phyloP scores from a whole-genome alignment of 352 stramenopile species.

The Achlya hypogyna region DNA sequence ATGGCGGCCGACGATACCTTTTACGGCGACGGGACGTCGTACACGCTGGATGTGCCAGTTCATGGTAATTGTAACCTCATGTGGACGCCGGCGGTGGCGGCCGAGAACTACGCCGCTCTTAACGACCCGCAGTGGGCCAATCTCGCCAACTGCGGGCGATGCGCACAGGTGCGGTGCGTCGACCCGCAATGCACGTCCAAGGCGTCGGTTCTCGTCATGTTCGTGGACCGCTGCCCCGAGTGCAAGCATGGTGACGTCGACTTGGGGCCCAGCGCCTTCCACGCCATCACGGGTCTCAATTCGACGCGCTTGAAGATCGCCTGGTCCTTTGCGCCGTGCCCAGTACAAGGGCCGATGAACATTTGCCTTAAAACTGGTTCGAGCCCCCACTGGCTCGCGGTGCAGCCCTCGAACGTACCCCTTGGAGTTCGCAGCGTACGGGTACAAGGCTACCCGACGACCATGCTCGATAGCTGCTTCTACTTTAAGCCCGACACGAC shows the following conservation, averaged over 20 bases:
- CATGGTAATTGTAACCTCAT: slow-evolving; percentile 35
- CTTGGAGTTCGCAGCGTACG: slow-evolving; percentile 39
- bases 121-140: slow-evolving; percentile 28
- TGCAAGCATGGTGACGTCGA: slow-evolving; percentile 47
- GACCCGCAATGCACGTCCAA: slow-evolving; percentile 32
- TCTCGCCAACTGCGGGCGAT: slow-evolving; percentile 25
- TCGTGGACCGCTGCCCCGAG: slow-evolving; percentile 56
- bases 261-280: slow-evolving; percentile 36
- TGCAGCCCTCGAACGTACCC: slow-evolving; percentile 52
- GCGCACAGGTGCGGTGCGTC: slow-evolving; percentile 37
- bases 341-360: neutral
- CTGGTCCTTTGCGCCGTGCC: slow-evolving; percentile 28
- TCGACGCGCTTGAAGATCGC: slow-evolving; percentile 18
- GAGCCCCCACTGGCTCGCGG: slow-evolving; percentile 46
- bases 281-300: neutral
- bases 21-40: slow-evolving; percentile 29
- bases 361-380: slow-evolving; percentile 34
- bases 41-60: slow-evolving; percentile 34
- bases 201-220: slow-evolving; percentile 38
- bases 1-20: neutral
- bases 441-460: slow-evolving; percentile 43
- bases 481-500: slow-evolving; percentile 45
- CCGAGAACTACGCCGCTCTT: slow-evolving; percentile 50
- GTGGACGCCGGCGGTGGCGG: slow-evolving; percentile 22
- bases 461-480: slow-evolving; percentile 48